Base-by-base conservation (phyloP, 108 stramenopile species). In the Nitzschia inconspicua region DNA sequence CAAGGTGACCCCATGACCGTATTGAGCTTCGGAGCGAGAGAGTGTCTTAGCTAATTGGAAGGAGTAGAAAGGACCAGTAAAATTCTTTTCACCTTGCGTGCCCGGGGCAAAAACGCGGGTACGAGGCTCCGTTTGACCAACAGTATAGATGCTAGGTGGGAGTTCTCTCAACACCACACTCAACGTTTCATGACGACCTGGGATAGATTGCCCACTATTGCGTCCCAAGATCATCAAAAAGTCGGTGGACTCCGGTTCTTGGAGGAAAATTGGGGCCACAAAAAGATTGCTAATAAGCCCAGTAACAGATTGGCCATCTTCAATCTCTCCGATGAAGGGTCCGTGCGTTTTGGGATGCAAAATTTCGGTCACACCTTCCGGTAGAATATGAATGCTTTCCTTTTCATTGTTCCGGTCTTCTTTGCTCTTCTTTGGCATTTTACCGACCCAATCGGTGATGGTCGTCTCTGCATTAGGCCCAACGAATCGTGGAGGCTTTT, bases 281-380 rank as follows among this genome's bases (percentile, higher is more conserved):
- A 91, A 95, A 13, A 95, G 70, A 63, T 91, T 91, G 39, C 70
- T 78, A 20, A 95, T 72, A 26, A 95, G 44, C 9, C 88, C 86
- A 26, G 89, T 82, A 44, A 87, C 79, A 2, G 88, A 79, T 43
- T 76, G 73, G 18, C 89, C 90, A 6, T 94, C 86, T 59, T 89
- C 84, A 26, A 94, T 82, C 47, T 88, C 82, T 9, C 92, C 92
- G 42, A 94, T 82, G 54, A 94, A 94, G 11, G 92, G 92, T 9
- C 92, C 92, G 54, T 90, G 88, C 2, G 68, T 81, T 62, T 89
- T 87, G 0, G 73, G 82, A 51, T 89, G 86, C 36, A 94, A 54
- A 27, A 88, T 83, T 61, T 94, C 92, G 14, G 92, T 94, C 9
- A 89, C 85, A 35, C 92, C 92, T 44, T 94, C 92, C 0, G 92